These are phyloP conservation scores for Cercospora nicotianae DNA, from an alignment of 2,329 filamentous ascomycete species.

Conservation along the genomic window DNA sequence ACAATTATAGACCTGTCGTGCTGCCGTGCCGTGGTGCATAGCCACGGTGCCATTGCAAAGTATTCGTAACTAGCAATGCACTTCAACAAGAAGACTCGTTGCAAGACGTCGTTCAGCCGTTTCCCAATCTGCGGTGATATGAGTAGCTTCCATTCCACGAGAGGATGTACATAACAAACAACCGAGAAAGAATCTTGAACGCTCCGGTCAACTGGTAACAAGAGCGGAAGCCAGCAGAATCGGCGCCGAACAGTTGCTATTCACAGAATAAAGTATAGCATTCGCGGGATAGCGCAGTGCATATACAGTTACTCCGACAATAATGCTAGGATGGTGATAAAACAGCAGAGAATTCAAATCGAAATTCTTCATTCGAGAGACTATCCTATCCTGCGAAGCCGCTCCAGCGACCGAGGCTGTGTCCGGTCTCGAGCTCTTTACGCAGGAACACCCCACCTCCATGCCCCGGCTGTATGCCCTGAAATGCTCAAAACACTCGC, in stretches of 20 bases:
- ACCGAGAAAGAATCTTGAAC: not conserved
- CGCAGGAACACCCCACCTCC: not conserved
- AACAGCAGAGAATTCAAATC: not conserved
- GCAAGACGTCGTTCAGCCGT: not conserved
- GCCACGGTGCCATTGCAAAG: not conserved
- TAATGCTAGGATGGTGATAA: not conserved
- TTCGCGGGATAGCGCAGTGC: not conserved
- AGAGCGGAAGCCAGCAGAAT: not conserved
- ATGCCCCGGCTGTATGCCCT: not conserved
- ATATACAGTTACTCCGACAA: not conserved
- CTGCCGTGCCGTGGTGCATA: not conserved
- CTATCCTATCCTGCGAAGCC: not conserved
- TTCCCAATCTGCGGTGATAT: not conserved
- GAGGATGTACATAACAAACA: not conserved
- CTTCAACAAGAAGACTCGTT: not conserved
- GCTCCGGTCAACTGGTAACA: not conserved
- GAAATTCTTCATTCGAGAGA: not conserved
- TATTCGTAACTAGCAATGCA: not conserved
- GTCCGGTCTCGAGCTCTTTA: not conserved
- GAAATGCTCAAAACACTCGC: not conserved
- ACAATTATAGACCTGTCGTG: not conserved
- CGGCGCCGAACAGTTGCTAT: not conserved
- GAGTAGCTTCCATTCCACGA: not conserved
- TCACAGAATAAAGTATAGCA: not conserved
- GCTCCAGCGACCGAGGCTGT: not conserved